Percentiles rank a stretch among this genome's conserved stretches.
phyloP scores from a whole-genome alignment of 495 filamentous ascomycete species.

The Hamigera avellanea region DNA sequence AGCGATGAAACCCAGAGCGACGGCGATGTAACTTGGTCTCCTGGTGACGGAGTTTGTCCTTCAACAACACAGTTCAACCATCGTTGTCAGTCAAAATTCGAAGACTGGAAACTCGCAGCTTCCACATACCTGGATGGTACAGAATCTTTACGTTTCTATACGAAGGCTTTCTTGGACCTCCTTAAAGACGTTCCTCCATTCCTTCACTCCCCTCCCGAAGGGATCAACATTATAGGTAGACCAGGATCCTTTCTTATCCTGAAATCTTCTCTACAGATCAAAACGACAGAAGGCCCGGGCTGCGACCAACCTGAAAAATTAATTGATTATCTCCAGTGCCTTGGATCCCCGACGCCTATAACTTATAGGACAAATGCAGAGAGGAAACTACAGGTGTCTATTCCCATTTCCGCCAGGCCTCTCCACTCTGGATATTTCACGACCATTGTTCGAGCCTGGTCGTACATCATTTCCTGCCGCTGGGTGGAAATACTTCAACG shows the following conservation, averaged over 20 bases:
- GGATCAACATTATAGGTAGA: constrained; percentile 1
- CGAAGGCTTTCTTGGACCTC: not conserved
- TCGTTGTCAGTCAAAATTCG: not conserved
- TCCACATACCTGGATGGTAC: not conserved
- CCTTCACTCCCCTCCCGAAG: constrained; percentile 4
- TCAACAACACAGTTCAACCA: constrained; percentile 1
- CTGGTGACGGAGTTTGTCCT: constrained; percentile 4
- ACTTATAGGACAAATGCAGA: constrained; percentile 1
- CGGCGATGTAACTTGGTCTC: not conserved
- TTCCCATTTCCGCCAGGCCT: not conserved
- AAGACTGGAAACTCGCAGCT: not conserved
- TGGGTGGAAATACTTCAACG: constrained; percentile 12
- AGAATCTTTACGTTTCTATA: not conserved
- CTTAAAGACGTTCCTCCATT: constrained; percentile 3
- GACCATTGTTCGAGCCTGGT: constrained; percentile 10
- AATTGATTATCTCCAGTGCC: constrained; percentile 7
- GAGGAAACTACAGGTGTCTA: not conserved
- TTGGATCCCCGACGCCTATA: constrained; percentile 3
- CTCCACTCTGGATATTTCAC: constrained; percentile 7
- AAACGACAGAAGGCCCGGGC: constrained; percentile 4
- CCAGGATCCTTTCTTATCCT: constrained; percentile 1
- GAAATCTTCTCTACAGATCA: constrained; percentile 3
- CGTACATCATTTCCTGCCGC: constrained; percentile 12
- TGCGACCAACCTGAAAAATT: constrained; percentile 8
- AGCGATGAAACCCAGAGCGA: not conserved